Evolutionary conservation across 2,329 filamentous ascomycete species (phyloP).

Genomic region (Immersiporthe knoxdaviesiana): DNA sequence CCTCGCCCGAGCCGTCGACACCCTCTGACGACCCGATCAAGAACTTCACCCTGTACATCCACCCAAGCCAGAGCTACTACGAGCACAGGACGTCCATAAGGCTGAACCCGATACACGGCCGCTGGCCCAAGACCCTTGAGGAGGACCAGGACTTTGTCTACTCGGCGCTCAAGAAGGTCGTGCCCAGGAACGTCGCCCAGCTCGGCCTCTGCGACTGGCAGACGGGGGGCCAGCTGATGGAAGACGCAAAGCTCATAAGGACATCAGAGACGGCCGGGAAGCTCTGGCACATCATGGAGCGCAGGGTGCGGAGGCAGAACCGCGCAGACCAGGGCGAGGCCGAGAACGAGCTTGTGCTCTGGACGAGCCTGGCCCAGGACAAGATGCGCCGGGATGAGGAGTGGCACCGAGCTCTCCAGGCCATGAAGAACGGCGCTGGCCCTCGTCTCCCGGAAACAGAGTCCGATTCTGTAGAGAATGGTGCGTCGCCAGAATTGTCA

Average conservation of each 20-base stretch:
- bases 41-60: constrained; percentile 49
- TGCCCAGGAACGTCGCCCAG: constrained; percentile 44
- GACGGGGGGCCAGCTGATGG: constrained; percentile 33
- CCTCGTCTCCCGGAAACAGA: background rate
- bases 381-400: background rate
- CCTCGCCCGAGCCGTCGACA: constrained; percentile 4
- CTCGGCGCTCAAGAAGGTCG: constrained; percentile 42
- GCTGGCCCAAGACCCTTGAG: constrained; percentile 45
- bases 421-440: background rate
- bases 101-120: constrained; percentile 42
- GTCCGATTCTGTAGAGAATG: background rate
- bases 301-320: constrained; percentile 22
- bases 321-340: background rate
- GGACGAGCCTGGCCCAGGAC: constrained; percentile 13
- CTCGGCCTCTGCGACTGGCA: constrained; percentile 51
- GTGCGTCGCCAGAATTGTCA: background rate
- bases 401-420: background rate
- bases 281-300: constrained; percentile 24
- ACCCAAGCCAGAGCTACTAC: constrained; percentile 47
- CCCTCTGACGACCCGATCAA: constrained; percentile 33
- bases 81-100: constrained; percentile 44
- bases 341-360: constrained; percentile 12
- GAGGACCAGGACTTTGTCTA: constrained; percentile 40
- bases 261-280: constrained; percentile 28
- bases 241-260: constrained; percentile 29